phyloP scores from a whole-genome alignment of 2,329 filamentous ascomycete genomes.

The Hymenoscyphus scutula region DNA sequence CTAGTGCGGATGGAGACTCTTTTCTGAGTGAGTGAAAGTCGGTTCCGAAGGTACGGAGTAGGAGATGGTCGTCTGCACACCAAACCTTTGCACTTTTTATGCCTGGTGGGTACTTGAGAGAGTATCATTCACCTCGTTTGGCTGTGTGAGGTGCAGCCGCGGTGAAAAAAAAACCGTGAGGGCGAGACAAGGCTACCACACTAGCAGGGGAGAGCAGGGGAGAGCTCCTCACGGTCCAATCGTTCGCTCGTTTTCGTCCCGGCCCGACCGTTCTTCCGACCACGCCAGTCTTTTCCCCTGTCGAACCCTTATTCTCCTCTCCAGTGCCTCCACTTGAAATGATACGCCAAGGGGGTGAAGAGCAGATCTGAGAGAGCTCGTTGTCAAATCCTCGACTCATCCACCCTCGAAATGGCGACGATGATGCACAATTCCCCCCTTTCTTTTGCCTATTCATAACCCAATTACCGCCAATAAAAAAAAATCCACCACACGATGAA shows the following conservation, averaged over 20 bases:
- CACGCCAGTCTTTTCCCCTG: neutral
- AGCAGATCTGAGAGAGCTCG: neutral
- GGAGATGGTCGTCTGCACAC: neutral
- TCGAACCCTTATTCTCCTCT: neutral
- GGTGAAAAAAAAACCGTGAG: neutral
- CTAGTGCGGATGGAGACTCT: neutral
- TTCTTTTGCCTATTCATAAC: neutral
- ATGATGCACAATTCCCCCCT: neutral
- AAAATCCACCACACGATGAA: neutral
- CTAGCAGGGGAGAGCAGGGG: neutral
- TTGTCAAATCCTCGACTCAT: neutral
- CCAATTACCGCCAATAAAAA: neutral
- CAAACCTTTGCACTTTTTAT: neutral
- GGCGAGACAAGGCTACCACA: neutral
- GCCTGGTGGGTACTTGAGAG: neutral
- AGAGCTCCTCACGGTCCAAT: neutral
- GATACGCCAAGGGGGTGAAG: neutral
- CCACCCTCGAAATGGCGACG: neutral
- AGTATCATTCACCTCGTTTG: constrained; percentile 1
- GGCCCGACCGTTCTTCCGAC: neutral
- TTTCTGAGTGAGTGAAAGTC: neutral
- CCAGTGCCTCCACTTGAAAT: neutral
- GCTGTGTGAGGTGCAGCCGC: neutral
- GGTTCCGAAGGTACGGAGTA: too few species aligned
- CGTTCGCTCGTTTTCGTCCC: neutral